Conservation (phyloP, 306 rosid genomes). For the Medicago ruthenica region DNA sequence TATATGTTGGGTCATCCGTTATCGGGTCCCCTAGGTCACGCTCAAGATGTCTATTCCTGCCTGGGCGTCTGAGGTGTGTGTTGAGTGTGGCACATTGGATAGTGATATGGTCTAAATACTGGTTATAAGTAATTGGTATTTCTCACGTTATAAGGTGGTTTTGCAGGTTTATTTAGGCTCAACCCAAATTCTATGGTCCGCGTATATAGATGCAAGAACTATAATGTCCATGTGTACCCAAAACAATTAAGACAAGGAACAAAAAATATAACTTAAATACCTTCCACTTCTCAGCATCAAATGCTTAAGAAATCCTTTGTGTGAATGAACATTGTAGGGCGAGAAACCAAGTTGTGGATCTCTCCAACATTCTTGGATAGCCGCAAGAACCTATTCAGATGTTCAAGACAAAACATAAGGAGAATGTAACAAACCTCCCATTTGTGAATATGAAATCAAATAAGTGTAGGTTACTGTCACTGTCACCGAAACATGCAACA, state of each 20-base stretch:
- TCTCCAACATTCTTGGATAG: conserved; percentile 90
- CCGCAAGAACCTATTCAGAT: conserved; percentile 75
- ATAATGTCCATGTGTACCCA: conserved; percentile 8
- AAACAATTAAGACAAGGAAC: conserved; percentile 15
- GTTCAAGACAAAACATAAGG: conserved; percentile 48
- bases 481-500: conserved; percentile 26
- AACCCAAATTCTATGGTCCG: not conserved
- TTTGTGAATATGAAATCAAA: conserved; percentile 5
- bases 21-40: not conserved
- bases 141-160: not conserved
- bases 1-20: not conserved
- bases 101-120: not conserved
- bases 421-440: conserved; percentile 43
- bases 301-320: conserved; percentile 91
- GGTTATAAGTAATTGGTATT: not conserved
- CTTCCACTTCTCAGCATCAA: conserved; percentile 94
- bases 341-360: conserved; percentile 77
- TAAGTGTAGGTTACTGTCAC: conserved; percentile 3
- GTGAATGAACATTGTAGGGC: conserved; percentile 81
- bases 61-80: not conserved
- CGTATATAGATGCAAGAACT: conserved; percentile 17
- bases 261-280: conserved; percentile 49
- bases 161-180: not conserved
- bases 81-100: not conserved
- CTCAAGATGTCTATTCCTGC: not conserved